Evolutionary conservation across 2,329 filamentous ascomycete genomes (phyloP).

Genomic region (Aspergillus aculeatinus): DNA sequence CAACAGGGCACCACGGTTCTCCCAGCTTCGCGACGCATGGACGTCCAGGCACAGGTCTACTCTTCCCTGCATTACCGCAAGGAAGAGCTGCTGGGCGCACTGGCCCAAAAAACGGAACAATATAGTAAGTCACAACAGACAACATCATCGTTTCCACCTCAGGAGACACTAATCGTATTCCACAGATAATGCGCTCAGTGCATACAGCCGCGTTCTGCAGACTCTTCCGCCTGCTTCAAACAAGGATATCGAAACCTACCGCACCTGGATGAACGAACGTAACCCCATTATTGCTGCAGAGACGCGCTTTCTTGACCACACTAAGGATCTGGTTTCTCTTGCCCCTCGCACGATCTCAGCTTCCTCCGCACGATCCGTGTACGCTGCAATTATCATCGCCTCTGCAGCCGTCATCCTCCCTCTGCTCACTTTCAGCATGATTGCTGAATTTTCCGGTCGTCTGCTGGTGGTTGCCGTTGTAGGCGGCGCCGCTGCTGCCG

Average conservation of each 20-base stretch:
- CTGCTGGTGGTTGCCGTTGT: slow-evolving; percentile 58
- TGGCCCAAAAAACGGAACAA: slow-evolving; percentile 60
- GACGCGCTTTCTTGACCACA: slow-evolving; percentile 53
- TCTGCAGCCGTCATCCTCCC: slow-evolving; percentile 57
- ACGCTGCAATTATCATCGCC: slow-evolving; percentile 47
- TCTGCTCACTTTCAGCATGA: slow-evolving; percentile 58
- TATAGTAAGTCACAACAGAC: slow-evolving; percentile 52
- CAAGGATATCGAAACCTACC: slow-evolving; percentile 53
- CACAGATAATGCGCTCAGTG: slow-evolving; percentile 42
- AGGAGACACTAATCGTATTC: not conserved
- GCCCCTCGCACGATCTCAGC: slow-evolving; percentile 22
- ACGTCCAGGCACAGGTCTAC: slow-evolving; percentile 50
- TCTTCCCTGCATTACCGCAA: slow-evolving; percentile 56
- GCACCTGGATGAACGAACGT: slow-evolving; percentile 53
- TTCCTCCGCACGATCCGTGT: slow-evolving; percentile 27
- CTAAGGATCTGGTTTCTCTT: slow-evolving; percentile 47
- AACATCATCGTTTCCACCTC: not conserved
- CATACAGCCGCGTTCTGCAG: slow-evolving; percentile 50
- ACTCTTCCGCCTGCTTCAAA: slow-evolving; percentile 47
- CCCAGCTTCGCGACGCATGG: slow-evolving; percentile 43
- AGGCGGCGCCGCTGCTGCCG: slow-evolving; percentile 46
- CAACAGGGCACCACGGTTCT: slow-evolving; percentile 33
- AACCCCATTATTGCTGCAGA: slow-evolving; percentile 53
- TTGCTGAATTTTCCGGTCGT: slow-evolving; percentile 58
- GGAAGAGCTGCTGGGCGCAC: slow-evolving; percentile 53